Conservation (phyloP, 257 asterid species). For the Solanum lycopersicoides region DNA sequence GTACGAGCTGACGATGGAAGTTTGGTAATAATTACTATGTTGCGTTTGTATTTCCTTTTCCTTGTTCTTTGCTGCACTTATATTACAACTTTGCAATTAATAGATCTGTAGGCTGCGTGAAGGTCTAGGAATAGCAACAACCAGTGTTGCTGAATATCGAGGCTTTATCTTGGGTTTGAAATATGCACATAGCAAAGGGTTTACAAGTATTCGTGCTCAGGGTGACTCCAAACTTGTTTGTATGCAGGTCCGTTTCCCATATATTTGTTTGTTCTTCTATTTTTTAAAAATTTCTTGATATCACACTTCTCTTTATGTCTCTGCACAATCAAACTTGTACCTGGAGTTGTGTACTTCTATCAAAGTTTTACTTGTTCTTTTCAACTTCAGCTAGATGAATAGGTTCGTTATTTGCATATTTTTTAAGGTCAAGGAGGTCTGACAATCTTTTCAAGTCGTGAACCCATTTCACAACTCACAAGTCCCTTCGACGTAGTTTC, state of each 20-base stretch:
- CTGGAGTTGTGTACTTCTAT: background rate
- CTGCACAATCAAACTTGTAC: background rate
- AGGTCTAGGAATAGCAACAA: conserved; percentile 12
- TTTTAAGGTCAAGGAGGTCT: background rate
- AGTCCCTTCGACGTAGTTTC: background rate
- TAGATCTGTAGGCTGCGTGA: conserved; percentile 11
- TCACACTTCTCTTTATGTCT: background rate
- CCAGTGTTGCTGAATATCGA: conserved; percentile 11
- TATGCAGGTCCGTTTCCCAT: conserved; percentile 5
- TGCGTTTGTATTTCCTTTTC: background rate
- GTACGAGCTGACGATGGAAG: conserved; percentile 16
- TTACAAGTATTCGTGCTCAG: conserved; percentile 10
- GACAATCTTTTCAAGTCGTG: background rate
- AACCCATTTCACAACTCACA: background rate
- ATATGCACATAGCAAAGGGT: conserved; percentile 14
- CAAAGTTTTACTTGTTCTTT: background rate
- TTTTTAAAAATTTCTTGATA: background rate
- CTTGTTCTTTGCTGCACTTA: background rate
- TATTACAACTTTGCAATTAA: background rate
- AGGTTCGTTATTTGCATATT: background rate
- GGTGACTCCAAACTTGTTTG: conserved; percentile 16
- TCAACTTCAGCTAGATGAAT: background rate
- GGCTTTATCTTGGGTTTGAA: conserved; percentile 10
- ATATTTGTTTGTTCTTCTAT: background rate
- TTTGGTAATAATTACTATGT: background rate